Evolutionary conservation across 805 yeast species (phyloP).

Genomic region (Blastobotrys parvus): DNA sequence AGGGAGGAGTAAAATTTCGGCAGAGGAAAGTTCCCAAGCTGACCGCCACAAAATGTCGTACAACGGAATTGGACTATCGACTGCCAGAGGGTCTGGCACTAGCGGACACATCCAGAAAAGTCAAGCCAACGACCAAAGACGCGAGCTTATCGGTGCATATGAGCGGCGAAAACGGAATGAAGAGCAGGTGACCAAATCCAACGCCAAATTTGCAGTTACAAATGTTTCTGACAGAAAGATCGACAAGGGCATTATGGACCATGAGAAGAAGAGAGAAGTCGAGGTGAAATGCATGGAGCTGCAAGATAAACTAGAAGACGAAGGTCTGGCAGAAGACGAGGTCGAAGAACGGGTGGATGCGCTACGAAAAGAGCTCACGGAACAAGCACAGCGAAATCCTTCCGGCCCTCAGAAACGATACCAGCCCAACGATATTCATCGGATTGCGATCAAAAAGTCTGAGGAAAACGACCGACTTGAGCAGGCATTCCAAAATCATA

Average conservation of each 20-base stretch:
- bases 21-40: too few relatives aligned
- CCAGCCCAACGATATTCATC: conserved; percentile 14
- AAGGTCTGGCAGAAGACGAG: conserved; percentile 16
- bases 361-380: conserved; percentile 15
- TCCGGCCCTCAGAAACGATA: not conserved
- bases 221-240: conserved; percentile 15
- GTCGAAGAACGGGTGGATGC: conserved; percentile 16
- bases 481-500: conserved; percentile 6
- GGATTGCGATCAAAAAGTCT: conserved; percentile 13
- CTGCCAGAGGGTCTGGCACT: conserved; percentile 29
- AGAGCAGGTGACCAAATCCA: conserved; percentile 5
- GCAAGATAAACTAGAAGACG: conserved; percentile 22
- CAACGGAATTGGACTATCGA: conserved; percentile 30
- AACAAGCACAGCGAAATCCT: too few relatives aligned
- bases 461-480: conserved; percentile 13
- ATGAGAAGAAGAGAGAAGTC: conserved; percentile 22
- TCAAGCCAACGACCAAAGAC: conserved; percentile 6
- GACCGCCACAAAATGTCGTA: conserved; percentile 25
- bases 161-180: conserved; percentile 12
- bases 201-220: conserved; percentile 6
- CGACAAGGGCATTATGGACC: conserved; percentile 22
- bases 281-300: conserved; percentile 23
- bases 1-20: too few relatives aligned
- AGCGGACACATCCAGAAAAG: conserved; percentile 29
- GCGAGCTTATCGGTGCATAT: conserved; percentile 14